Evolutionary conservation across 2,329 filamentous ascomycete genomes (phyloP).

Genomic region (Ustilaginoidea virens): DNA sequence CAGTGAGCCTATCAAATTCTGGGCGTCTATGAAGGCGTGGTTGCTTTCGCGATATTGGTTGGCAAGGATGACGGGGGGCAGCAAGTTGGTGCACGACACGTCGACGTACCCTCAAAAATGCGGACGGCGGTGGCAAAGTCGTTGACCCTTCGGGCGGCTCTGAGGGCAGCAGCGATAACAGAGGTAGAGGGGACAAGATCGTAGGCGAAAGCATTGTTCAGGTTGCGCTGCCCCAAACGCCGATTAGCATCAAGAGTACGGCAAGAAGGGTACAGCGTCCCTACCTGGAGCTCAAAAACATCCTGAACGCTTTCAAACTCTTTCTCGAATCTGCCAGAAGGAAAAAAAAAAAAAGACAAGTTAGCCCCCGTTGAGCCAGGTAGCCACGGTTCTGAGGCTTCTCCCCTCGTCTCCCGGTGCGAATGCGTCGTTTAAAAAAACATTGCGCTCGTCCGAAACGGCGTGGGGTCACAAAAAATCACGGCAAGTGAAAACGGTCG

Average conservation of each 20-base stretch:
- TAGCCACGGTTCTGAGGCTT: neutral
- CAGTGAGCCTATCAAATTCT: too few relatives aligned
- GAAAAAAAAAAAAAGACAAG: neutral
- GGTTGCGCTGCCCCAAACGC: slow-evolving; percentile 49
- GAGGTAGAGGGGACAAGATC: slow-evolving; percentile 92
- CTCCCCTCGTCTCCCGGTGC: too few relatives aligned
- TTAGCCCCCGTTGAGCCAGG: slow-evolving; percentile 15
- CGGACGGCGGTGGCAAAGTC: slow-evolving; percentile 97
- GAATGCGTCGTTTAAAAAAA: too few relatives aligned
- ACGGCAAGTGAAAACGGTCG: too few relatives aligned
- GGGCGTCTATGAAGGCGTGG: too few relatives aligned
- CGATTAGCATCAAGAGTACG: slow-evolving; percentile 3
- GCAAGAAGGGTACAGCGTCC: slow-evolving; percentile 11
- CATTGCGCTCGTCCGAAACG: too few relatives aligned
- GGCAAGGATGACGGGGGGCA: too few relatives aligned
- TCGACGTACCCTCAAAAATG: slow-evolving; percentile 80
- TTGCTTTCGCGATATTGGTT: too few relatives aligned
- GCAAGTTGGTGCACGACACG: neutral
- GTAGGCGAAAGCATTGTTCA: slow-evolving; percentile 99
- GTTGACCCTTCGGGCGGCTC: slow-evolving; percentile 89
- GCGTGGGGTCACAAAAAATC: too few relatives aligned
- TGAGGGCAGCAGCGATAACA: slow-evolving; percentile 81
- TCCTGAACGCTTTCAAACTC: slow-evolving; percentile 96
- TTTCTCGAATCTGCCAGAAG: slow-evolving; percentile 78
- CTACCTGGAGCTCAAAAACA: slow-evolving; percentile 98